Evolutionary conservation across 768 basidiomycete genomes (phyloP).

Genomic region (Pleurotus sapidus): DNA sequence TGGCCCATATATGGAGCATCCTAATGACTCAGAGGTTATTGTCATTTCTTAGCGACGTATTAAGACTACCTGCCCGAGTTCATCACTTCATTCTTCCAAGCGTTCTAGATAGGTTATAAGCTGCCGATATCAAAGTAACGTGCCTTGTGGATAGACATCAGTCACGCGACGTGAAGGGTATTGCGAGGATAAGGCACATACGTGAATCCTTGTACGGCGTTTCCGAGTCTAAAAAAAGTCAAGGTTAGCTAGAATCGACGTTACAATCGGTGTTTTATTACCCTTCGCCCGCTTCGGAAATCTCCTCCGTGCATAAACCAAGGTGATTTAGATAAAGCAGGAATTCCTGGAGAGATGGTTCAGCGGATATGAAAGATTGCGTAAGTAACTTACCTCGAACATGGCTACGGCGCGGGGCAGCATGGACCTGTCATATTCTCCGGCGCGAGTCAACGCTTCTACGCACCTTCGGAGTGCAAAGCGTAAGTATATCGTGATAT

Average conservation of each 20-base stretch:
- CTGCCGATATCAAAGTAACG: conserved; percentile 82
- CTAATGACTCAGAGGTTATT: no score
- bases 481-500: background rate
- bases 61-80: no score
- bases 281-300: conserved; percentile 84
- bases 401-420: conserved; percentile 72
- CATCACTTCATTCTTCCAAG: conserved; percentile 18
- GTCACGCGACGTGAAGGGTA: background rate
- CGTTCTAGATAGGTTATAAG: conserved; percentile 79
- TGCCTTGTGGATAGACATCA: conserved; percentile 40
- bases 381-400: conserved; percentile 67
- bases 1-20: no score
- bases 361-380: background rate
- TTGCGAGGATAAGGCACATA: conserved; percentile 32
- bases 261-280: conserved; percentile 27
- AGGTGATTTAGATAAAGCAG: conserved; percentile 84
- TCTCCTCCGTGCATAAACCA: conserved; percentile 83
- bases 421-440: conserved; percentile 68
- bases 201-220: conserved; percentile 91
- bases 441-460: conserved; percentile 87
- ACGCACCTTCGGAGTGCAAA: conserved; percentile 54
- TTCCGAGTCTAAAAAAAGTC: conserved; percentile 57
- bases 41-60: no score
- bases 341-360: conserved; percentile 51
- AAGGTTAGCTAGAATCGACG: background rate